phyloP scores from a whole-genome alignment of 2,329 filamentous ascomycete species.

The Colletotrichum limetticola region DNA sequence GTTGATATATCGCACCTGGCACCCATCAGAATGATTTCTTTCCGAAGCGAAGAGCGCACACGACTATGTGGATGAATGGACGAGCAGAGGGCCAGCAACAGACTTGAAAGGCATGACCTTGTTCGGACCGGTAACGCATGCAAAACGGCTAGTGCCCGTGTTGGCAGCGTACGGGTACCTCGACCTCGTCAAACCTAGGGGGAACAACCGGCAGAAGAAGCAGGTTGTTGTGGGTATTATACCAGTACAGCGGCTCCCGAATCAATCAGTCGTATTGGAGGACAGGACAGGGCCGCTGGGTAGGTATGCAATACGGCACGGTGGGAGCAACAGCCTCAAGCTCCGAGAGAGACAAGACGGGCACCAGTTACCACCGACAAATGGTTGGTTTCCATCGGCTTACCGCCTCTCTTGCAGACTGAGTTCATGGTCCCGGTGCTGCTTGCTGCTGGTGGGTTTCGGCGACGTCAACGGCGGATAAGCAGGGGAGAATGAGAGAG shows the following conservation, averaged over 20 bases:
- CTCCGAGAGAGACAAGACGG: neutral
- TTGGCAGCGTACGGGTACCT: neutral
- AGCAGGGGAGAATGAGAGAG: neutral
- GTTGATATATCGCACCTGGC: neutral
- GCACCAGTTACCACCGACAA: neutral
- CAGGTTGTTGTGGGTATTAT: neutral
- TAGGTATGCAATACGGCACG: neutral
- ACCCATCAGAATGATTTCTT: neutral
- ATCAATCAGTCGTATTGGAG: neutral
- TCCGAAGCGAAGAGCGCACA: neutral
- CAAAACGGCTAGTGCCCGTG: conserved; percentile 5
- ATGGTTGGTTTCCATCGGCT: neutral
- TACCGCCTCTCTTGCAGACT: neutral
- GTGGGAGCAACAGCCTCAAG: neutral
- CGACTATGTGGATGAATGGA: neutral
- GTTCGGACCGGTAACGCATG: conserved; percentile 5
- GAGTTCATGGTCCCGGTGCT: neutral
- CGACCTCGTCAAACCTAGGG: neutral
- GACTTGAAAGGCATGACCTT: neutral
- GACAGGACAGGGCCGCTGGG: no score
- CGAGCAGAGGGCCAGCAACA: neutral
- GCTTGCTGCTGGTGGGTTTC: neutral
- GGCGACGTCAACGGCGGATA: neutral
- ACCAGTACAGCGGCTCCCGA: neutral
- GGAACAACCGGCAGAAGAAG: neutral